phyloP scores from a whole-genome alignment of 2,329 filamentous ascomycete genomes.

The Colletotrichum aenigma region DNA sequence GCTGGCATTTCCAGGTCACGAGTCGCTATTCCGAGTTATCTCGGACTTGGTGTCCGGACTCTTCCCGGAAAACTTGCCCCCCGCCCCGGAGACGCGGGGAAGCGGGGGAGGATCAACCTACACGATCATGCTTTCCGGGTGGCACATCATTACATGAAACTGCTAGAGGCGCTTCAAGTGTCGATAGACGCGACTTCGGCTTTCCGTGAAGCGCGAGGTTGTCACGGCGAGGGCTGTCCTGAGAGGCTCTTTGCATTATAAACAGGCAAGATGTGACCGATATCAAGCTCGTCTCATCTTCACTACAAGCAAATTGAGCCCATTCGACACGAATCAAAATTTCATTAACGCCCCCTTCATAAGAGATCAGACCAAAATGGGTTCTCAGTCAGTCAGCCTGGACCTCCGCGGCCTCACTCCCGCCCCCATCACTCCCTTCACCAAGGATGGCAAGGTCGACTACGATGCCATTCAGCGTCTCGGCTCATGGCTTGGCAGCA shows the following conservation, averaged over 20 bases:
- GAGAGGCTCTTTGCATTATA: neutral
- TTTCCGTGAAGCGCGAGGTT: neutral
- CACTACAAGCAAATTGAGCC: neutral
- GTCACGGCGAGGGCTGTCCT: neutral
- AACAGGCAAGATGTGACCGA: neutral
- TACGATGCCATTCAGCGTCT: constrained; percentile 57
- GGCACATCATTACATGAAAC: neutral
- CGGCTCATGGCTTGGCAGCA: constrained; percentile 57
- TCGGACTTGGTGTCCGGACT: neutral
- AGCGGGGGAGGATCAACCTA: neutral
- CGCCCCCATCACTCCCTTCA: constrained; percentile 57
- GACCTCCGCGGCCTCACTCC: constrained; percentile 55
- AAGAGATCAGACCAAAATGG: constrained; percentile 23
- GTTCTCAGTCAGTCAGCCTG: constrained; percentile 29
- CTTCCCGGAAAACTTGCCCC: neutral
- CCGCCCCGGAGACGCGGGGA: neutral
- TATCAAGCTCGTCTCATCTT: neutral
- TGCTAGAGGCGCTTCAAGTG: neutral
- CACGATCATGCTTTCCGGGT: neutral
- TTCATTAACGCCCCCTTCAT: neutral
- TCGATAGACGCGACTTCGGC: constrained; percentile 2
- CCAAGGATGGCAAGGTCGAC: constrained; percentile 49
- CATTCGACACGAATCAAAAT: neutral
- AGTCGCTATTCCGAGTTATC: neutral
- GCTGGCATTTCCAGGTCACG: neutral